These are phyloP conservation scores for Leccinum fallax DNA, from an alignment of 1,284 basidiomycete species.

Conservation along the genomic window DNA sequence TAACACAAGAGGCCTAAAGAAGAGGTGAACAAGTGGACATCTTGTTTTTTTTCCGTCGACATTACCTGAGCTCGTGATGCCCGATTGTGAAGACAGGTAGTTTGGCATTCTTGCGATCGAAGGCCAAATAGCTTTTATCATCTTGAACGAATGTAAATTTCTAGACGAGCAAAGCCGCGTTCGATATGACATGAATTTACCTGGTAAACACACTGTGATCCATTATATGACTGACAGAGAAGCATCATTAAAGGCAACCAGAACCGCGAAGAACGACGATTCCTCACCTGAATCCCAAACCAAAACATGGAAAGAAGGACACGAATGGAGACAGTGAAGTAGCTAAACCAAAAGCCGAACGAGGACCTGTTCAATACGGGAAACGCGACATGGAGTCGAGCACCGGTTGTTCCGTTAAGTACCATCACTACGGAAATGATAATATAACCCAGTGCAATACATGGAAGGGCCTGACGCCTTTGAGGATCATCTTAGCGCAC, in stretches of 20 bases:
- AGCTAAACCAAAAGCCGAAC: constrained; percentile 67
- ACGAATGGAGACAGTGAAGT: constrained; percentile 64
- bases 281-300: constrained; percentile 53
- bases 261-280: background rate
- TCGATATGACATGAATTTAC: constrained; percentile 6
- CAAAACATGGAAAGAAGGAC: constrained; percentile 64
- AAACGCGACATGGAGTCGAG: constrained; percentile 63
- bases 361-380: constrained; percentile 63
- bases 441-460: constrained; percentile 50
- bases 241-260: background rate
- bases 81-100: constrained; percentile 49
- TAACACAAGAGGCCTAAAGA: constrained; percentile 53
- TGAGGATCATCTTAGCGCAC: constrained; percentile 7
- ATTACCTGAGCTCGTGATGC: constrained; percentile 57
- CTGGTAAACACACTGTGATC: constrained; percentile 37
- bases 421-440: constrained; percentile 50
- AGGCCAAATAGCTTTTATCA: constrained; percentile 71
- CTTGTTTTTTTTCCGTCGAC: background rate
- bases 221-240: constrained; percentile 25
- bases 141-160: constrained; percentile 34
- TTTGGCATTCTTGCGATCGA: constrained; percentile 59
- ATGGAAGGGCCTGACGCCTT: constrained; percentile 53
- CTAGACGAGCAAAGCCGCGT: background rate
- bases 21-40: constrained; percentile 4
- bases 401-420: constrained; percentile 60